A percentile compares a stretch with the other conserved stretches of the same genome.
phyloP scores from a whole-genome alignment of 1,284 basidiomycete species.

The Microbotryum violaceum region DNA sequence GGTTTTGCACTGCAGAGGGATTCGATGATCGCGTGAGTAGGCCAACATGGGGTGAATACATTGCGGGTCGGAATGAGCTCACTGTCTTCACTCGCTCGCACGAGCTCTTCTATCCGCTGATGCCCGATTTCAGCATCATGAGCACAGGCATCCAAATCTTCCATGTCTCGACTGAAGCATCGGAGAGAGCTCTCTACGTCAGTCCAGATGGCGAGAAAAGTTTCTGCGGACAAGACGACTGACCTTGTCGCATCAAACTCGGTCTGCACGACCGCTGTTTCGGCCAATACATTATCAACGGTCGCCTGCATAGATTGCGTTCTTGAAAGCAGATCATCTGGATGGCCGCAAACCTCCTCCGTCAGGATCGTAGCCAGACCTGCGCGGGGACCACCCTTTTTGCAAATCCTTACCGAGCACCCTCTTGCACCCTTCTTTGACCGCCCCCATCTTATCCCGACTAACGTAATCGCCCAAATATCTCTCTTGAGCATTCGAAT shows the following conservation, averaged over 20 bases:
- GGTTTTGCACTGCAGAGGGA: slow-evolving; percentile 17
- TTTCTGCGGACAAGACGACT: not conserved
- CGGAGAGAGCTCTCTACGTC: not conserved
- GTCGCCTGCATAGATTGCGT: slow-evolving; percentile 15
- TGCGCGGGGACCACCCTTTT: no score
- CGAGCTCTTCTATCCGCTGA: slow-evolving; percentile 26
- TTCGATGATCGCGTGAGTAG: no score
- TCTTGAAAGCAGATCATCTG: slow-evolving; percentile 19
- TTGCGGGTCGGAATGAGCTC: not conserved
- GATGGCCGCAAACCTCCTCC: not conserved
- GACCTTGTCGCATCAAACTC: slow-evolving; percentile 29
- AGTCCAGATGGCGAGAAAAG: not conserved
- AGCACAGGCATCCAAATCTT: slow-evolving; percentile 34
- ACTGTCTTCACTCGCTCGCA: slow-evolving; percentile 21
- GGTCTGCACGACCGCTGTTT: slow-evolving; percentile 20
- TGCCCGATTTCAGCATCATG: slow-evolving; percentile 31
- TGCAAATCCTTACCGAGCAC: slow-evolving; percentile 17
- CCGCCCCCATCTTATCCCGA: slow-evolving; percentile 34
- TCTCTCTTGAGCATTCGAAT: slow-evolving; percentile 21
- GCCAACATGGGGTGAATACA: not conserved
- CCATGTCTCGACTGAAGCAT: slow-evolving; percentile 19
- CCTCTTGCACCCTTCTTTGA: slow-evolving; percentile 32
- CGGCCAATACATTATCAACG: slow-evolving; percentile 20
- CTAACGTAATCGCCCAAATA: slow-evolving; percentile 33
- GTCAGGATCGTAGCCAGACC: no score